Evolutionary conservation across 2,329 filamentous ascomycete genomes (phyloP), one percentile per base, ranked within the genome.

Genomic region (Hymenoscyphus fraxineus): DNA sequence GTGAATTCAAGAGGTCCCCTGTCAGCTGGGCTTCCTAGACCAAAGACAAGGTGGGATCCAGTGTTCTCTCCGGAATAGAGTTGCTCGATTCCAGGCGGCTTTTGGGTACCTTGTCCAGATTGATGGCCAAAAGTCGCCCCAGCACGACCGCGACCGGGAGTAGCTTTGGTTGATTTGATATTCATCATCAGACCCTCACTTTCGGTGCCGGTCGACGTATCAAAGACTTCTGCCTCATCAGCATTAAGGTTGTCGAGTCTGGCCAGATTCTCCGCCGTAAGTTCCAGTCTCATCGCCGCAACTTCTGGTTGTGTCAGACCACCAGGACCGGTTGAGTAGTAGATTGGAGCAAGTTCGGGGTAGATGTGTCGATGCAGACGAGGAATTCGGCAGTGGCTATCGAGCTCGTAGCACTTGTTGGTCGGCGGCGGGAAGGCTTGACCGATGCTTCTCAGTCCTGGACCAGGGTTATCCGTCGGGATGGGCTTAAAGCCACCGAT

Each of bases 401-500:
- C 67, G 57, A 67, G 61, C 9, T 60, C 39, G 60, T 69, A 69
- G 32, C 58, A 44, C 32, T 54, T 35, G 27, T 66, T 67, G 15
- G 59, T 56, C 6, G 62, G 58, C 19, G 67, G 67, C 22, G 67
- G 66, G 19, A 47, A 65, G 39, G 32, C n/a, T 22, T 6, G 54
- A 35, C 5, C 31, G 31, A 38, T 57, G 16, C 15, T 7, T 12
- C 19, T 3, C 5, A 57, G 3, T 35, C 31, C n/a, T 32, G 41
- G 40, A 35, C 31, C 32, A 40, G 41, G 13, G 15, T n/a, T 41
- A 19, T 51, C 41, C 3, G 41, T 16, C 16, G 22, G 40, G n/a
- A 51, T 54, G 22, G 40, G 19, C 15, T 31, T n/a, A 32, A 61
- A 61, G 27, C 59, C 59, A 22, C 59, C 59, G 16, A 31, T 31